phyloP scores from a whole-genome alignment of 176 grass and related monocot species.

The Panicum miliaceum region DNA sequence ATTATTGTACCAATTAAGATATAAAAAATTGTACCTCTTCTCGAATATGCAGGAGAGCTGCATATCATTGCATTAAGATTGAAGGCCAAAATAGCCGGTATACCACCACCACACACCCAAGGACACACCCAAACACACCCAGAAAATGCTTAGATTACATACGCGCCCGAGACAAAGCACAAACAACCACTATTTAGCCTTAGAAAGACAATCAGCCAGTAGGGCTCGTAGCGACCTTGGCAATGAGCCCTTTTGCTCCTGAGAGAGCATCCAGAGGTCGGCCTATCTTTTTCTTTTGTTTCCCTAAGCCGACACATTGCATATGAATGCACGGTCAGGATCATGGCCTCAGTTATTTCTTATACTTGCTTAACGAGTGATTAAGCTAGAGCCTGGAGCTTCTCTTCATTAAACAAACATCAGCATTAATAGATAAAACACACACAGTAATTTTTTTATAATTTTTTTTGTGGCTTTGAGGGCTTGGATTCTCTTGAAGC shows the following conservation, averaged over 20 bases:
- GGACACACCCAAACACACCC: no score
- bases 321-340: not conserved
- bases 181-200: no score
- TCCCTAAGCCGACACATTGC: constrained; percentile 13
- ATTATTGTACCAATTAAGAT: not conserved
- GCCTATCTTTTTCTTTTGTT: not conserved
- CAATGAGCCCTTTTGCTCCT: no score
- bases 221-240: no score
- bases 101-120: no score
- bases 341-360: constrained; percentile 18
- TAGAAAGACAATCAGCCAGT: no score
- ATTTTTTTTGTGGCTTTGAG: not conserved
- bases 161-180: no score
- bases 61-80: no score
- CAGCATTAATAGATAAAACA: constrained; percentile 19
- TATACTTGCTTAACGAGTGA: constrained; percentile 14
- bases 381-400: not conserved
- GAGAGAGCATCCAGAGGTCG: no score
- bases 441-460: not conserved
- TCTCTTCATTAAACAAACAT: not conserved
- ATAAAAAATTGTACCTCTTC: not conserved
- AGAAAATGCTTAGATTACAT: no score
- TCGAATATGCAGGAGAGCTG: no score
- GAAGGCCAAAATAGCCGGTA: no score
- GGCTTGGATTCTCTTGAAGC: not conserved